phyloP scores from a whole-genome alignment of 2,329 filamentous ascomycete genomes.

The Hypoxylon sp. region DNA sequence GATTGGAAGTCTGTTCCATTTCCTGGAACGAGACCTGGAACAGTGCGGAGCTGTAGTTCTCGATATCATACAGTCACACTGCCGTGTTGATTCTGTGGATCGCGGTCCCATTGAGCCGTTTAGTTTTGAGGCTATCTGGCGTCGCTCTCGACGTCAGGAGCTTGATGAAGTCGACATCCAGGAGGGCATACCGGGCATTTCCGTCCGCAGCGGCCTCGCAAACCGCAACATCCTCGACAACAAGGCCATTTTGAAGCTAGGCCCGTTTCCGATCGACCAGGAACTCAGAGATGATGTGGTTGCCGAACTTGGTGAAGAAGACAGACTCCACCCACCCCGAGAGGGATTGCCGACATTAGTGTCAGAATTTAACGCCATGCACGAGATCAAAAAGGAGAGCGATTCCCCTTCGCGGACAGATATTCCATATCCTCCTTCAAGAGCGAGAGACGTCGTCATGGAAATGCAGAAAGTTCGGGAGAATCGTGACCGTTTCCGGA shows the following conservation, averaged over 20 bases:
- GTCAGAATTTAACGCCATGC: constrained; percentile 87
- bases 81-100: constrained; percentile 70
- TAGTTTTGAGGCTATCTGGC: constrained; percentile 73
- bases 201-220: constrained; percentile 70
- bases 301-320: constrained; percentile 88
- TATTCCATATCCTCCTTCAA: constrained; percentile 88
- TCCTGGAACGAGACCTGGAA: constrained; percentile 88
- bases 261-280: constrained; percentile 85
- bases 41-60: constrained; percentile 85
- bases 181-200: constrained; percentile 73
- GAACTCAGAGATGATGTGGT: constrained; percentile 88
- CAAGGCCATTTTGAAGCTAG: constrained; percentile 77
- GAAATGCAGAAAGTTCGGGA: constrained; percentile 96
- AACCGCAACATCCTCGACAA: constrained; percentile 74
- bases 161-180: constrained; percentile 74
- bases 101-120: constrained; percentile 76
- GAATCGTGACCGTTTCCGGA: constrained; percentile 90
- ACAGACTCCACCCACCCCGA: constrained; percentile 80
- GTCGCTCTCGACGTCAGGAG: constrained; percentile 72
- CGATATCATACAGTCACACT: constrained; percentile 76
- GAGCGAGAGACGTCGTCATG: constrained; percentile 90
- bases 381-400: constrained; percentile 88
- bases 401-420: constrained; percentile 85
- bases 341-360: constrained; percentile 81
- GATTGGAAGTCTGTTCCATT: constrained; percentile 86